Evolutionary conservation across 129 eudicot species (phyloP), one percentile per base, ranked within the genome.

Genomic region (Daucus carota): DNA sequence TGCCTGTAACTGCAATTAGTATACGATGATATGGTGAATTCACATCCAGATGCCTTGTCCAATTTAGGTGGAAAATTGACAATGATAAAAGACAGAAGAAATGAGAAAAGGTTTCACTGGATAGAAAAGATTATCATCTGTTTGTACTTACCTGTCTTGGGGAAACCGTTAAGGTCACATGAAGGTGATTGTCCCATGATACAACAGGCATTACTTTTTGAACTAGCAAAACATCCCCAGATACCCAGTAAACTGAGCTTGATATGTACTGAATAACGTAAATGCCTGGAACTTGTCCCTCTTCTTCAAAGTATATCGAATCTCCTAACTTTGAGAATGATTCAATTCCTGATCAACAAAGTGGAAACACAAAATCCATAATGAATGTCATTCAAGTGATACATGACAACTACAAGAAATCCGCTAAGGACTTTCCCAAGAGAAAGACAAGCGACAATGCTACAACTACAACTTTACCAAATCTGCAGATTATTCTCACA

Each of bases 261-360:
- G 99, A 73, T 79, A 95, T 81, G 78, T 88, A 95, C 81, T 95
- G 99, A 59, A 95, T 89, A 31, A 95, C 70, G 59, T 92, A 90
- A 72, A 95, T 80, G 65, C 80, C 96, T 11, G 90, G 89, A 75
- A 72, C 70, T 1, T 78, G 74, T 38, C 92, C 97, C 28, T 76
- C 81, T 46, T 94, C 92, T 82, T 95, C 96, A 83, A 92, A 95
- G 90, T 95, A 95, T 79, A 95, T 92, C 8, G 99, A 95, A 84
- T 95, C 97, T 32, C 99, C 99, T 72, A 95, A 81, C 73, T 95
- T 95, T 22, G 99, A 95, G 88, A 95, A 95, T 48, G 99, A 95
- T 76, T 95, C 99, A 8, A 95, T 90, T 41, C 98, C 98, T 94
- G 79, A 54, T 77, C 22, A 41, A 45, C 26, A 69, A 32, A 31